phyloP scores from a whole-genome alignment of 352 stramenopile genomes.

The Pythium apleroticum region DNA sequence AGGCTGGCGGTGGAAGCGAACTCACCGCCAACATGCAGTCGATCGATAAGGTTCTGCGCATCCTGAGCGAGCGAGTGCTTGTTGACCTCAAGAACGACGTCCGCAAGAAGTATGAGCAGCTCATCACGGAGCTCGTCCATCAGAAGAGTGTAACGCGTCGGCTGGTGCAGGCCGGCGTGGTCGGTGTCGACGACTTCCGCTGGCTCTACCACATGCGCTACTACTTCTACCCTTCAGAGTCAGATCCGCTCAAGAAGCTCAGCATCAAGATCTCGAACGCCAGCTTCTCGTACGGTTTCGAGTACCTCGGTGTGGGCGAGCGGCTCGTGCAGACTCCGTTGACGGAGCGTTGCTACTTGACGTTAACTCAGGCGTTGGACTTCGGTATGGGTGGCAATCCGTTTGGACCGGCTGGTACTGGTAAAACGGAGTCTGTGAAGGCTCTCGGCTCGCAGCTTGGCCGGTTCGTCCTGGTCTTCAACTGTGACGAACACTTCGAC shows the following conservation, averaged over 20 bases:
- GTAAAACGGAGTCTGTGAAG: slow-evolving; percentile 99
- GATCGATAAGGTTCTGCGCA: slow-evolving; percentile 88
- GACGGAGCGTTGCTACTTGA: slow-evolving; percentile 99
- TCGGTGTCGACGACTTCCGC: slow-evolving; percentile 92
- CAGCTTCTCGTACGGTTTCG: slow-evolving; percentile 99
- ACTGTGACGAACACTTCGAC: slow-evolving; percentile 99
- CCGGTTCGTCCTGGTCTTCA: slow-evolving; percentile 99
- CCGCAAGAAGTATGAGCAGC: slow-evolving; percentile 99
- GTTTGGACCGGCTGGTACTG: slow-evolving; percentile 98
- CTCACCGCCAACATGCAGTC: slow-evolving; percentile 53
- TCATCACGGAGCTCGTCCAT: slow-evolving; percentile 99
- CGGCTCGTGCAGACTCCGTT: slow-evolving; percentile 99
- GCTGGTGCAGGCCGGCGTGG: slow-evolving; percentile 87
- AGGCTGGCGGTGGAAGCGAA: slow-evolving; percentile 43
- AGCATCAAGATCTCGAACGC: slow-evolving; percentile 98
- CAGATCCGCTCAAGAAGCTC: slow-evolving; percentile 90
- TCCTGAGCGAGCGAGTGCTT: slow-evolving; percentile 97
- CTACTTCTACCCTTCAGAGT: slow-evolving; percentile 91
- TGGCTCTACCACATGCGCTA: slow-evolving; percentile 99
- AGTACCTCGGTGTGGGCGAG: slow-evolving; percentile 99
- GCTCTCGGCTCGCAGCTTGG: slow-evolving; percentile 98
- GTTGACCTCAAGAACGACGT: slow-evolving; percentile 93
- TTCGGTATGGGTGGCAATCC: slow-evolving; percentile 99
- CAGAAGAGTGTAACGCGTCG: slow-evolving; percentile 97
- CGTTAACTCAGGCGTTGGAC: slow-evolving; percentile 98